Conservation (phyloP, 192 early-diverging fungal species). For the Backusella macrospora region DNA sequence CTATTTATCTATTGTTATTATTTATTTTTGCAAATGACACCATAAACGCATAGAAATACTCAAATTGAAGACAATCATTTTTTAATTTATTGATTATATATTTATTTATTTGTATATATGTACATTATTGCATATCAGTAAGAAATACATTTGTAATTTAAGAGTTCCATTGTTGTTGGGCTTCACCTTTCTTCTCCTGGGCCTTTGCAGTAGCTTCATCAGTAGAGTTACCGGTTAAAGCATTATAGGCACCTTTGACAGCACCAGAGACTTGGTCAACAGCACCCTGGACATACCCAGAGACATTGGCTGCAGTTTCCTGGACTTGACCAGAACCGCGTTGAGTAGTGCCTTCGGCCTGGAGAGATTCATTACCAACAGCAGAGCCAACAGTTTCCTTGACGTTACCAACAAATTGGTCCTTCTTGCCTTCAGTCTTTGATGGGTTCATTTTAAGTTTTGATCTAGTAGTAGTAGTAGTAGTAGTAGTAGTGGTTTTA, state of each 20-base stretch:
- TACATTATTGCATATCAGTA: too few relatives aligned
- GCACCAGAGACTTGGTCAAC: slow-evolving; percentile 36
- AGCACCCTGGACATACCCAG: slow-evolving; percentile 33
- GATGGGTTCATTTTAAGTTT: neutral
- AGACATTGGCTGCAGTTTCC: slow-evolving; percentile 25
- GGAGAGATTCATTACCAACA: slow-evolving; percentile 36
- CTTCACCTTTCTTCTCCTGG: slow-evolving; percentile 28
- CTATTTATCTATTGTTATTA: too few relatives aligned
- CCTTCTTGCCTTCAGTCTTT: slow-evolving; percentile 26
- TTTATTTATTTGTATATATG: neutral
- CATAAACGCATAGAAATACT: too few relatives aligned
- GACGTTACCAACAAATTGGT: slow-evolving; percentile 40
- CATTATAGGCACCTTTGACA: slow-evolving; percentile 33
- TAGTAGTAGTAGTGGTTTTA: too few relatives aligned
- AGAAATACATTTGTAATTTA: too few relatives aligned
- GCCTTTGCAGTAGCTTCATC: slow-evolving; percentile 21
- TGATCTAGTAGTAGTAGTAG: too few relatives aligned
- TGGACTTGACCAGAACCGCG: slow-evolving; percentile 32
- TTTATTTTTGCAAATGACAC: too few relatives aligned
- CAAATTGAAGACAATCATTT: too few relatives aligned
- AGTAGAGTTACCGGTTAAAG: slow-evolving; percentile 25
- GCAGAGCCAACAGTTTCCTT: slow-evolving; percentile 42
- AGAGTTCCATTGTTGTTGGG: slow-evolving; percentile 17
- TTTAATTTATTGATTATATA: too few relatives aligned
- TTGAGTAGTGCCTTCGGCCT: slow-evolving; percentile 34